phyloP scores from a whole-genome alignment of 2,329 filamentous ascomycete genomes.

The Orbilia javanica region DNA sequence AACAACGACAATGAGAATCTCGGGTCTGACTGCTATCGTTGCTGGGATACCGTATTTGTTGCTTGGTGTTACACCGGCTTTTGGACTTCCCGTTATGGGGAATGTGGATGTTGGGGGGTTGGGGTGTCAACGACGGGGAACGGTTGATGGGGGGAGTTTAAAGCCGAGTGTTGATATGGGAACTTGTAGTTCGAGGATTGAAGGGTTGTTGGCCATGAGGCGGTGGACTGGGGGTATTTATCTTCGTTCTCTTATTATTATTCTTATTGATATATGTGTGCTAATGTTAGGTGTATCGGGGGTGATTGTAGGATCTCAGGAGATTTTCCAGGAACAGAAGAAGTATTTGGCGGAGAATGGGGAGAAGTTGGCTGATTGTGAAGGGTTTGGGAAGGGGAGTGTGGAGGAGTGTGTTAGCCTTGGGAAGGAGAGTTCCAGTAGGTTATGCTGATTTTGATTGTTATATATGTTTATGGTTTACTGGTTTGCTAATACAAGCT shows the following conservation, averaged over 20 bases:
- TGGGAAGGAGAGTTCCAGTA: slow-evolving; percentile 18
- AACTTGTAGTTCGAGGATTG: slow-evolving; percentile 35
- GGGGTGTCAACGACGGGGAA: neutral
- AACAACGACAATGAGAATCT: slow-evolving; percentile 15
- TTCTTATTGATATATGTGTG: neutral
- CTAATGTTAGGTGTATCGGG: neutral
- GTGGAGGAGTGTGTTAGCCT: slow-evolving; percentile 14
- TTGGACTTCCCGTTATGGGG: slow-evolving; percentile 11
- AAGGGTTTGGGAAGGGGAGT: slow-evolving; percentile 23
- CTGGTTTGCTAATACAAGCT: too few species aligned
- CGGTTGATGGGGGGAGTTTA: neutral
- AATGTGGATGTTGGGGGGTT: neutral
- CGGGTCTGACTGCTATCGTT: slow-evolving; percentile 10
- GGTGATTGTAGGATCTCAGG: slow-evolving; percentile 13
- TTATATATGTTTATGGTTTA: neutral
- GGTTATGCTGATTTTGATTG: neutral
- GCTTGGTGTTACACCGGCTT: slow-evolving; percentile 1
- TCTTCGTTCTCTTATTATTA: neutral
- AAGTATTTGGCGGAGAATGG: slow-evolving; percentile 36
- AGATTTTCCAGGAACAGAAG: slow-evolving; percentile 22
- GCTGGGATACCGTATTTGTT: slow-evolving; percentile 8
- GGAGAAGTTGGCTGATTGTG: slow-evolving; percentile 21
- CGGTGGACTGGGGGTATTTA: slow-evolving; percentile 37
- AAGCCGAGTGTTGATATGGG: slow-evolving; percentile 14
- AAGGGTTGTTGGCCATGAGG: slow-evolving; percentile 17